Percentiles rank a stretch among this genome's conserved stretches.
Conservation (phyloP, 495 filamentous ascomycete species). For the Viridothelium virens region DNA sequence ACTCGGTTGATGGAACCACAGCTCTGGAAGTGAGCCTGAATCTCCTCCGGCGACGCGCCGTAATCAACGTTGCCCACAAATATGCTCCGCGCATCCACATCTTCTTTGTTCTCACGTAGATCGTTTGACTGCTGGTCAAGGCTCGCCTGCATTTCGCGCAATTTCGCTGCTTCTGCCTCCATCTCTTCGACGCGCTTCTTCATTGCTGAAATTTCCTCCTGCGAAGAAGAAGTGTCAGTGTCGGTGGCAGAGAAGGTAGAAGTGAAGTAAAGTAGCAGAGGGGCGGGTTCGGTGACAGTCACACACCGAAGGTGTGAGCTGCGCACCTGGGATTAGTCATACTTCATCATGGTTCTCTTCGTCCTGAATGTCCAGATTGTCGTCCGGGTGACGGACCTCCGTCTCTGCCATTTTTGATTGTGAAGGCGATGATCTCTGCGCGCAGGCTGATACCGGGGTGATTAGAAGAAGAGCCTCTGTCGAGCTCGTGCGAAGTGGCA, state of each 20-base stretch:
- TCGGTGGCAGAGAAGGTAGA: background rate
- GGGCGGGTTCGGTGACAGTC: background rate
- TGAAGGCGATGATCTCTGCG: background rate
- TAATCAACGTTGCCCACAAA: conserved; percentile 99
- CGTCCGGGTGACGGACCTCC: conserved; percentile 16
- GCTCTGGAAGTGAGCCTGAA: conserved; percentile 97
- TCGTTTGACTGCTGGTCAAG: conserved; percentile 78
- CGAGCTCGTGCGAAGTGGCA: too few species aligned
- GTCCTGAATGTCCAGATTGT: conserved; percentile 27
- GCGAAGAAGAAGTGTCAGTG: conserved; percentile 23
- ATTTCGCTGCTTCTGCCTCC: conserved; percentile 94
- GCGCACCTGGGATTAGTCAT: background rate
- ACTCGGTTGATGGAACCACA: conserved; percentile 97
- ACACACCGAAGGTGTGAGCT: background rate
- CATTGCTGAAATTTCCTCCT: conserved; percentile 97
- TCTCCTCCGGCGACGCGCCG: conserved; percentile 93
- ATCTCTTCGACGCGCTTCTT: conserved; percentile 97
- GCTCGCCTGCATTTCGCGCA: conserved; percentile 90
- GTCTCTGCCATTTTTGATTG: conserved; percentile 11
- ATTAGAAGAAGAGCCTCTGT: too few species aligned
- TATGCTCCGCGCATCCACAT: conserved; percentile 89
- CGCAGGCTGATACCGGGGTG: background rate
- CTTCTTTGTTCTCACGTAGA: conserved; percentile 86
- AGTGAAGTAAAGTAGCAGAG: conserved; percentile 5
- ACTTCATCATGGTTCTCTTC: conserved; percentile 32